Conservation (phyloP, 352 stramenopile species). For the Phytophthora meadii region DNA sequence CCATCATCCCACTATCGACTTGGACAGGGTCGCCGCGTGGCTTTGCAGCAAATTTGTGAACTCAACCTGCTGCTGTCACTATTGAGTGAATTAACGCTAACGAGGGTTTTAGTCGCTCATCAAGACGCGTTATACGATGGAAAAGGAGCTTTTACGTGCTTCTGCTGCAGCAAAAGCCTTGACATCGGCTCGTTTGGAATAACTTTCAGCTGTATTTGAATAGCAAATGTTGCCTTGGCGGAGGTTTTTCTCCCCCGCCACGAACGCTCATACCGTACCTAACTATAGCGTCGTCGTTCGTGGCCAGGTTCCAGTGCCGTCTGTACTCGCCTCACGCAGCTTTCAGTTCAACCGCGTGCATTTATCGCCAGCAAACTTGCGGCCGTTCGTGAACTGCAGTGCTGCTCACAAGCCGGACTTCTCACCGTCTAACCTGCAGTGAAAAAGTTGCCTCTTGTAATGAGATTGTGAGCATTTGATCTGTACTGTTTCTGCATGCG, state of each 20-base stretch:
- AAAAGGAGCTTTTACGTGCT: no score
- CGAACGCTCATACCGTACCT: slow-evolving; percentile 4
- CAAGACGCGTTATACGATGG: no score
- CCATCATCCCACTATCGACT: slow-evolving; percentile 1
- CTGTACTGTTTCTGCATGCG: not conserved
- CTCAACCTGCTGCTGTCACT: slow-evolving; percentile 13
- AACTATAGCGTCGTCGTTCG: slow-evolving; percentile 7
- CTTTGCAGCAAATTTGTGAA: slow-evolving; percentile 27
- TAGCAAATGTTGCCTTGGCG: not conserved
- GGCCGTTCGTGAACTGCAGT: not conserved
- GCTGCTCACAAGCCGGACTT: slow-evolving; percentile 1
- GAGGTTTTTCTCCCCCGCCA: not conserved
- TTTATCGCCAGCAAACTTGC: slow-evolving; percentile 1
- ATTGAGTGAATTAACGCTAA: slow-evolving; percentile 24
- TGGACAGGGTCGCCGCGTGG: not conserved
- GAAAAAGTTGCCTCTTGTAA: not conserved
- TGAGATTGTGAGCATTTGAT: slow-evolving; percentile 13
- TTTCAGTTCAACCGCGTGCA: not conserved
- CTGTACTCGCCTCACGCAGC: not conserved
- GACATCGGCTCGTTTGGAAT: no score
- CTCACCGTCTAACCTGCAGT: not conserved
- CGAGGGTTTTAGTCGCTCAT: no score
- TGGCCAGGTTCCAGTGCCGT: not conserved
- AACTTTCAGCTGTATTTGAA: no score
- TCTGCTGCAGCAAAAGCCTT: not conserved